These are phyloP conservation scores for Aspergillus ochraceus DNA, from an alignment of 2,329 filamentous ascomycete genomes.

Conservation along the genomic window DNA sequence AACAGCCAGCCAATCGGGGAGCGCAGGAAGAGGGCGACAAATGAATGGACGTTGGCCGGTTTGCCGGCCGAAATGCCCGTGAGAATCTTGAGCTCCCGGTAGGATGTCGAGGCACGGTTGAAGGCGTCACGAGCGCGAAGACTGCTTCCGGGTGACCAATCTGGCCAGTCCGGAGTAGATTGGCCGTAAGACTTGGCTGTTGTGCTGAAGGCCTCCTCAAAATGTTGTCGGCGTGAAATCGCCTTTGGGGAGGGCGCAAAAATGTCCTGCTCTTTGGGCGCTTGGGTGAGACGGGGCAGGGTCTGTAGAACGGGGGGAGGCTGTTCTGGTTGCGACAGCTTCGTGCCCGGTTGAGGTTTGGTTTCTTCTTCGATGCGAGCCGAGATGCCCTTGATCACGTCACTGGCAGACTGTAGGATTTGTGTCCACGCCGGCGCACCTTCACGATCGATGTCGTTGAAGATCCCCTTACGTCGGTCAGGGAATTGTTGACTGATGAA, in stretches of 20 bases:
- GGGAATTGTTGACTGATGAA: constrained; percentile 75
- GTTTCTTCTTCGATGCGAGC: constrained; percentile 65
- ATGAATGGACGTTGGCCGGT: constrained; percentile 50
- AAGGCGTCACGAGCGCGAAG: constrained; percentile 40
- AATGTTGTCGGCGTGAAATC: constrained; percentile 34
- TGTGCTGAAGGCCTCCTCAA: constrained; percentile 44
- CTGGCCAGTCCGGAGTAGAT: constrained; percentile 24
- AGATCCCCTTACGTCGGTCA: constrained; percentile 77
- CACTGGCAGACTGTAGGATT: constrained; percentile 68
- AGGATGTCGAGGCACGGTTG: constrained; percentile 40
- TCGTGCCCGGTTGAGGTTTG: constrained; percentile 41
- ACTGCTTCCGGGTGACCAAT: constrained; percentile 44
- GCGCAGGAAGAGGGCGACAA: constrained; percentile 50
- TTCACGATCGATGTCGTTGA: constrained; percentile 80
- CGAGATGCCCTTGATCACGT: constrained; percentile 67
- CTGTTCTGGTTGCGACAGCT: constrained; percentile 45
- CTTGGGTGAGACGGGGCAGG: constrained; percentile 52
- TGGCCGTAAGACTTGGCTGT: constrained; percentile 49
- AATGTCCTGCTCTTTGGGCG: constrained; percentile 50
- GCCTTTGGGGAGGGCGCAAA: constrained; percentile 44
- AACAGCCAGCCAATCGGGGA: constrained; percentile 66
- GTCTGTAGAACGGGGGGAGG: constrained; percentile 41
- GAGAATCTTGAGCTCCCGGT: constrained; percentile 40
- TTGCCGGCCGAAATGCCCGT: constrained; percentile 40
- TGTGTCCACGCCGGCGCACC: constrained; percentile 81